Percentiles rank a stretch among this genome's conserved stretches.
Evolutionary conservation across 169 alveolate species (phyloP).

Genomic region (Ichthyophthirius multifiliis): DNA sequence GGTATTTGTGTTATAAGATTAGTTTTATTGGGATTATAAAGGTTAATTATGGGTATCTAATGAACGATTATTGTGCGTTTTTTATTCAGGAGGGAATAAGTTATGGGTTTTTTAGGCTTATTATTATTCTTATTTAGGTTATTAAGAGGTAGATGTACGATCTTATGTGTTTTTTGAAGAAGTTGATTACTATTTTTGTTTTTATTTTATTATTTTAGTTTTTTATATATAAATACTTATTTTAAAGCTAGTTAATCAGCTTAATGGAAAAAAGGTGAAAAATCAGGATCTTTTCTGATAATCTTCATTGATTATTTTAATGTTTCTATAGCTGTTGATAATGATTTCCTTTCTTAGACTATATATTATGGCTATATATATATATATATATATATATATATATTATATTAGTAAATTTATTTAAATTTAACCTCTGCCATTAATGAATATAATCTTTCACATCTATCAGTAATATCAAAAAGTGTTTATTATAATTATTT

Average conservation of each 20-base stretch:
- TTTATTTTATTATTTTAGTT: neutral
- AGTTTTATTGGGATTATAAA: neutral
- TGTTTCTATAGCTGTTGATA: conserved; percentile 50
- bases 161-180: neutral
- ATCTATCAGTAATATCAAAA: conserved; percentile 61
- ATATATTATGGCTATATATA: conserved; percentile 51
- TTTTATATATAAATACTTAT: neutral
- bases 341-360: conserved; percentile 62
- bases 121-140: conserved; percentile 1
- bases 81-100: too few species aligned
- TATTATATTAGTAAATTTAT: neutral
- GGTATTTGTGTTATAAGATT: neutral
- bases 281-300: conserved; percentile 74
- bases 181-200: neutral
- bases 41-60: too few species aligned
- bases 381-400: neutral
- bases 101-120: too few species aligned
- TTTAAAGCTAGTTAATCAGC: neutral
- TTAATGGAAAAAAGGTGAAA: neutral
- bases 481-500: conserved; percentile 13
- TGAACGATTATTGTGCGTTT: too few species aligned
- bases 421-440: conserved; percentile 18
- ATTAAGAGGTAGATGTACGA: neutral
- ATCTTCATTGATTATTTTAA: conserved; percentile 70
- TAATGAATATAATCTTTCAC: conserved; percentile 50